Evolutionary conservation across 139 green algal genomes (phyloP).

Genomic region (Astrephomene gubernaculifera): DNA sequence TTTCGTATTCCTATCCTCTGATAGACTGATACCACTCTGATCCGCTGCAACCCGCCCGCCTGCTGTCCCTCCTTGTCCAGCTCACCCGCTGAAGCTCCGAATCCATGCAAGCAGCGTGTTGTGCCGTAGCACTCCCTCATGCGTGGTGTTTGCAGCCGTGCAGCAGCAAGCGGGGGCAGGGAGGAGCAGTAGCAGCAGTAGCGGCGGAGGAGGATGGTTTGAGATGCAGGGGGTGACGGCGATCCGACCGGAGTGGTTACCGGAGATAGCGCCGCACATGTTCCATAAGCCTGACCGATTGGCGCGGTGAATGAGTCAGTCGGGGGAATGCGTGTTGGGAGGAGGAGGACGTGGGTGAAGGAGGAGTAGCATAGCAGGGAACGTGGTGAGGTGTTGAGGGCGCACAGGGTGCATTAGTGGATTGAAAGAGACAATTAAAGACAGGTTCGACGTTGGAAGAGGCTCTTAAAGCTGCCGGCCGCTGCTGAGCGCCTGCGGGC

Average conservation of each 20-base stretch:
- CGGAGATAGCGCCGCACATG: constrained; percentile 82
- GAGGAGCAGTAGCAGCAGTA: not conserved
- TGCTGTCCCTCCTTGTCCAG: not conserved
- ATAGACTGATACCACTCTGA: too few species aligned
- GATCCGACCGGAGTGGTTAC: constrained; percentile 77
- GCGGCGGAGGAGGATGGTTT: constrained; percentile 62
- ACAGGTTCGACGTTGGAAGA: too few species aligned
- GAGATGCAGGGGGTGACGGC: constrained; percentile 83
- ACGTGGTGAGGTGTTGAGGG: too few species aligned
- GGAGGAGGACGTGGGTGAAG: too few species aligned
- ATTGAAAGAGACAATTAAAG: too few species aligned
- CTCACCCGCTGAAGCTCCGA: constrained; percentile 53
- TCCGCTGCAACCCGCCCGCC: too few species aligned
- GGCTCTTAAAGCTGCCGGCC: too few species aligned
- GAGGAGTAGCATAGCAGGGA: too few species aligned
- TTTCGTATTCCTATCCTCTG: not conserved
- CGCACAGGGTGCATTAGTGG: too few species aligned
- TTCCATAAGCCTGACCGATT: constrained; percentile 49
- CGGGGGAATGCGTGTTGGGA: too few species aligned
- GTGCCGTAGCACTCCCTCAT: constrained; percentile 64
- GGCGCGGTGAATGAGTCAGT: not conserved
- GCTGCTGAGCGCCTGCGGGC: too few species aligned
- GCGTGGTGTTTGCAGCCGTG: constrained; percentile 55
- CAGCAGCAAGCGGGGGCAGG: constrained; percentile 40
- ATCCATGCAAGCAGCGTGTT: constrained; percentile 76